phyloP scores from a whole-genome alignment of 192 early-diverging fungal genomes.

The Pilobolus umbonatus region DNA sequence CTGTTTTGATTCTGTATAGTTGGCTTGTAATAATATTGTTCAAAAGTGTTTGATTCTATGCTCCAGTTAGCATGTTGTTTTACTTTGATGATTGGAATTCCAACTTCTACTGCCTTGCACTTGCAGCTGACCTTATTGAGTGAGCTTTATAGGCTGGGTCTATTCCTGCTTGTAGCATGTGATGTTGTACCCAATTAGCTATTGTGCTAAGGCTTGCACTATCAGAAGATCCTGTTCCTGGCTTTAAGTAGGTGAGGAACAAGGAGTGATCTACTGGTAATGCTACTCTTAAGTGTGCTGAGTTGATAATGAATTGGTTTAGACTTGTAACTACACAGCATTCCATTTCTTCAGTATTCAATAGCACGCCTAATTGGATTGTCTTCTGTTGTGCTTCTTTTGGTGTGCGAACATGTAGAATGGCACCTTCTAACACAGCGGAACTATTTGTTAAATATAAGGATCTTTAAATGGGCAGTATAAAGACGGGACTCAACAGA shows the following conservation, averaged over 20 bases:
- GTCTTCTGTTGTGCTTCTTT: constrained; percentile 7
- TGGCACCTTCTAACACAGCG: not conserved
- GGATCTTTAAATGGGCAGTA: no score
- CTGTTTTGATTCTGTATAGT: no score
- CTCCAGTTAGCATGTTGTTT: not conserved
- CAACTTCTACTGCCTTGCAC: not conserved
- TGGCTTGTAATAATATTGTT: not conserved
- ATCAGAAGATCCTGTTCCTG: no score
- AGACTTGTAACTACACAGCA: not conserved
- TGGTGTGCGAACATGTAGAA: not conserved
- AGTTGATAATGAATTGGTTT: not conserved
- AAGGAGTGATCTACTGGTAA: not conserved
- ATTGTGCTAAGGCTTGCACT: no score
- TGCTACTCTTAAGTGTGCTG: not conserved
- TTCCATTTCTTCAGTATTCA: not conserved
- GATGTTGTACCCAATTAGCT: not conserved
- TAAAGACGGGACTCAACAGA: no score
- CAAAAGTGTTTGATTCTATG: not conserved
- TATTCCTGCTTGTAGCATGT: not conserved
- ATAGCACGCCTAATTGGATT: not conserved
- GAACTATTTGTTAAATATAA: no score
- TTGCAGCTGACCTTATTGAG: not conserved
- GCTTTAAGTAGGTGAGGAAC: not conserved
- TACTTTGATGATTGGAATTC: not conserved
- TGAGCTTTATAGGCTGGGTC: not conserved